A percentile compares a stretch with the other conserved stretches of the same genome.
phyloP scores from a whole-genome alignment of 441 rosid species.

The Aleurites moluccanus region DNA sequence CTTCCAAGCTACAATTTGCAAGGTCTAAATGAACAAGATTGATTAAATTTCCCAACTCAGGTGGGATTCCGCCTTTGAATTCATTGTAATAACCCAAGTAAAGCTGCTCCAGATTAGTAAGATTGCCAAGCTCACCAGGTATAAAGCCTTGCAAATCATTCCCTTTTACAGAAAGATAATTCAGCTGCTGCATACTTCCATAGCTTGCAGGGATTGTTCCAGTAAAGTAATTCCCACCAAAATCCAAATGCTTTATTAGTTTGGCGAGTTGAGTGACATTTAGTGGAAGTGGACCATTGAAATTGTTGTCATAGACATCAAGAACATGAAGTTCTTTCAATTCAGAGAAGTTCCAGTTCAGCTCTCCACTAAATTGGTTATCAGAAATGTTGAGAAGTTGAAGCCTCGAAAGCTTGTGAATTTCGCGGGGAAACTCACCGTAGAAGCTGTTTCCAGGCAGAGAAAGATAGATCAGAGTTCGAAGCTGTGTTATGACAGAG shows the following conservation, averaged over 20 bases:
- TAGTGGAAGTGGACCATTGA: constrained; percentile 72
- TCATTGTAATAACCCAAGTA: constrained; percentile 75
- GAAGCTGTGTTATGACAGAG: constrained; percentile 47
- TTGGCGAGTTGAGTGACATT: constrained; percentile 44
- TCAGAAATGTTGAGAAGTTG: constrained; percentile 61
- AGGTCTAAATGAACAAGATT: constrained; percentile 72
- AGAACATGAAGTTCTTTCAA: constrained; percentile 48
- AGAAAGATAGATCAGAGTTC: constrained; percentile 47
- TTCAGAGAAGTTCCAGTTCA: constrained; percentile 46
- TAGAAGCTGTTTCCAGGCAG: constrained; percentile 56
- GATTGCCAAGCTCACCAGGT: constrained; percentile 65
- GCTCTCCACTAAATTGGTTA: constrained; percentile 57
- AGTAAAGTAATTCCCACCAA: constrained; percentile 65
- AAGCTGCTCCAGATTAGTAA: constrained; percentile 57
- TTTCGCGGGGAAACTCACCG: constrained; percentile 45
- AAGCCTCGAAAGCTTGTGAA: constrained; percentile 51
- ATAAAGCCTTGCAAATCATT: constrained; percentile 63
- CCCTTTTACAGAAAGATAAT: constrained; percentile 60
- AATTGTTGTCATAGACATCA: constrained; percentile 71
- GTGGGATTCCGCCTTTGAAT: constrained; percentile 68
- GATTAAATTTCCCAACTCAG: constrained; percentile 54
- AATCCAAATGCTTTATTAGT: constrained; percentile 56
- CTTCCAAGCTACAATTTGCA: constrained; percentile 63
- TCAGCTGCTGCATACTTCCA: constrained; percentile 51
- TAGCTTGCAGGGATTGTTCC: constrained; percentile 60